Base-by-base conservation (phyloP, 2,329 filamentous ascomycete genomes). In the Aspergillus luchuensis region DNA sequence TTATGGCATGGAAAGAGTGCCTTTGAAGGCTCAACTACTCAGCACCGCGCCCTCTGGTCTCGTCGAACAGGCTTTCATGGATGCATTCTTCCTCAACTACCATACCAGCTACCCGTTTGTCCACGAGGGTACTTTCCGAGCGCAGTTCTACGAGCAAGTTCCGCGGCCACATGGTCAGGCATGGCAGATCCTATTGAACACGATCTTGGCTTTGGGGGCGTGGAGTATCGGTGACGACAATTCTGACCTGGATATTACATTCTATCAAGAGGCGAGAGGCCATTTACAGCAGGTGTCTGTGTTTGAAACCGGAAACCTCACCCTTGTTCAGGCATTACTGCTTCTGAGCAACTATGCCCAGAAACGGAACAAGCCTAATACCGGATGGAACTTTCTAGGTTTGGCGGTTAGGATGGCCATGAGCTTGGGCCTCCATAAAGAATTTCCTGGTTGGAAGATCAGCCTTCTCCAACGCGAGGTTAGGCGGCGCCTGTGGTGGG, bases 341-440 rank as follows among this genome's bases (percentile, higher is more conserved):
- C 73, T 83, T 51, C 72, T 82, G 64, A 79, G 79, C 58, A 82
- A 82, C 57, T 82, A 81, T 61, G 73, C 80, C 0, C 81, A 83
- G 64, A 83, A 83, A 65, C 74, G 79, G 28, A 80, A 82, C 66
- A 82, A 81, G 60, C 81, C 81, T 2, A 83, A 83, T 63, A 80
- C 76, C 7, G 81, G 80, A 8, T 83, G 79, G 72, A 82, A 80
- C 52, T 81, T 80, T 61, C 67, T 81, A 7, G 81, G 81, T 1
- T 65, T 83, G 15, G 80, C 80, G n/a, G 73, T 81, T 21, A 72
- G 79, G 49, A 81, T 82, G 77, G 80, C 81, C 1, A 79, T 82
- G 72, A 80, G 80, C 38, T 68, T 83, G 13, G 80, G 80, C 1
- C 71, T 83, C n/a, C 81, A 83, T 61, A 81, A 81, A 60, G 80